Evolutionary conservation across 225 moss, liverwort and hornwort species (phyloP).

Genomic region (Bryoerythrophyllum caledonicum): DNA sequence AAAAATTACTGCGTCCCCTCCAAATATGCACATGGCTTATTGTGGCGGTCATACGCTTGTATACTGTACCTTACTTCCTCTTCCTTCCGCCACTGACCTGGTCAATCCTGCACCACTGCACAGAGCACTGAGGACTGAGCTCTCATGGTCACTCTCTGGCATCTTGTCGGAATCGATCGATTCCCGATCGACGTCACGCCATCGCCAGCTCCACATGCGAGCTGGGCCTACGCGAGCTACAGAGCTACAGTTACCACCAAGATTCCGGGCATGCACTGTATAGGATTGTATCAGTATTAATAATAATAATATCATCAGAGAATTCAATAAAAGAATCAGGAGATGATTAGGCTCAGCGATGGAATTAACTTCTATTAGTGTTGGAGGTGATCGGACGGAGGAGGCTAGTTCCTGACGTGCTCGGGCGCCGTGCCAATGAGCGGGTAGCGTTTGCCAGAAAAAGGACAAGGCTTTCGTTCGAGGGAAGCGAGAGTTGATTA

Average conservation of each 20-base stretch:
- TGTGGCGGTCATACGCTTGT: too few species aligned
- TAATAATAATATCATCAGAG: not conserved
- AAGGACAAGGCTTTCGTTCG: not conserved
- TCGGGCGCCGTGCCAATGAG: not conserved
- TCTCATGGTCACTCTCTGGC: not conserved
- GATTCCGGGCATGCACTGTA: conserved; percentile 2
- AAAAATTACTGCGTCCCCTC: too few species aligned
- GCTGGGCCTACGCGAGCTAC: not conserved
- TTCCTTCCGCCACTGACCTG: not conserved
- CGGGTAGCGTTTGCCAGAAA: not conserved
- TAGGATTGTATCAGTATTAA: too few species aligned
- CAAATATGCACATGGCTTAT: too few species aligned
- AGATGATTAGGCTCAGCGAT: not conserved
- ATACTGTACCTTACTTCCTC: too few species aligned
- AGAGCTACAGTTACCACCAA: not conserved
- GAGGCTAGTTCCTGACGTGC: not conserved
- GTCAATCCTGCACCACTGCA: not conserved
- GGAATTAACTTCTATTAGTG: not conserved
- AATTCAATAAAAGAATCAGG: not conserved
- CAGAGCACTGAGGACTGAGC: not conserved
- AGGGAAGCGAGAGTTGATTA: not conserved
- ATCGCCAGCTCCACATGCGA: not conserved
- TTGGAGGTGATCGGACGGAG: not conserved
- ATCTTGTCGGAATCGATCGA: conserved; percentile 6
- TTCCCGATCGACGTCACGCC: not conserved